These are phyloP conservation scores for Gliomastix tumulicola DNA, from an alignment of 2,329 filamentous ascomycete species.

Conservation along the genomic window DNA sequence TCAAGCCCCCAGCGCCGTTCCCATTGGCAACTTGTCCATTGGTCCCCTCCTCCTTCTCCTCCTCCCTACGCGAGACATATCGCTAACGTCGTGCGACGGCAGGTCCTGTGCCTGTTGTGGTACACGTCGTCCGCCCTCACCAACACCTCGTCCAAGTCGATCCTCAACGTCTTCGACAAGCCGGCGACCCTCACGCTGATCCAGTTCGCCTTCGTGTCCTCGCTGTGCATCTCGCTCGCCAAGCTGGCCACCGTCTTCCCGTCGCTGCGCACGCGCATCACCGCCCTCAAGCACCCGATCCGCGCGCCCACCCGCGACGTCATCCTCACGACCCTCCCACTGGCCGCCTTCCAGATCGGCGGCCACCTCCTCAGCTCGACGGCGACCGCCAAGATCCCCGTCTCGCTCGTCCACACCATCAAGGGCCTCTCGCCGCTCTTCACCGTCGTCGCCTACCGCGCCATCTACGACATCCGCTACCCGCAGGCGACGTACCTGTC, in stretches of 20 bases:
- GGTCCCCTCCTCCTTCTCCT: background rate
- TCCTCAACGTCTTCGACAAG: constrained; percentile 83
- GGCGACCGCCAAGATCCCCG: constrained; percentile 89
- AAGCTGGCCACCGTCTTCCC: constrained; percentile 71
- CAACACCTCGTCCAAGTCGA: constrained; percentile 96
- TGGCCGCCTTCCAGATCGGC: constrained; percentile 87
- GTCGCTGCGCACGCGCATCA: constrained; percentile 60
- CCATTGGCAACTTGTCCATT: background rate
- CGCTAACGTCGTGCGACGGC: constrained; percentile 9
- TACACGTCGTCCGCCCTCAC: constrained; percentile 93
- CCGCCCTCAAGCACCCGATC: constrained; percentile 78
- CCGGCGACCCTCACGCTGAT: constrained; percentile 87
- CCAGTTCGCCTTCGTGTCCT: constrained; percentile 89
- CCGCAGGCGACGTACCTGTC: constrained; percentile 82
- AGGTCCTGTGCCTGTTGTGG: constrained; percentile 86
- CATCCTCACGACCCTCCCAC: constrained; percentile 78
- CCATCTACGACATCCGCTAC: constrained; percentile 85
- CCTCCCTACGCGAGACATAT: constrained; percentile 4
- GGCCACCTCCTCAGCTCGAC: constrained; percentile 92
- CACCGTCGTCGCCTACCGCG: constrained; percentile 86
- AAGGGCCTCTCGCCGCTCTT: constrained; percentile 95
- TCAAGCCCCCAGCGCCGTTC: background rate
- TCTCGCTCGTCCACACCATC: constrained; percentile 96
- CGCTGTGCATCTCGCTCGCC: constrained; percentile 76
- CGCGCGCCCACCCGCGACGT: constrained; percentile 74